Conservation (phyloP, 106 monocot species). For the Hemerocallis citrina region DNA sequence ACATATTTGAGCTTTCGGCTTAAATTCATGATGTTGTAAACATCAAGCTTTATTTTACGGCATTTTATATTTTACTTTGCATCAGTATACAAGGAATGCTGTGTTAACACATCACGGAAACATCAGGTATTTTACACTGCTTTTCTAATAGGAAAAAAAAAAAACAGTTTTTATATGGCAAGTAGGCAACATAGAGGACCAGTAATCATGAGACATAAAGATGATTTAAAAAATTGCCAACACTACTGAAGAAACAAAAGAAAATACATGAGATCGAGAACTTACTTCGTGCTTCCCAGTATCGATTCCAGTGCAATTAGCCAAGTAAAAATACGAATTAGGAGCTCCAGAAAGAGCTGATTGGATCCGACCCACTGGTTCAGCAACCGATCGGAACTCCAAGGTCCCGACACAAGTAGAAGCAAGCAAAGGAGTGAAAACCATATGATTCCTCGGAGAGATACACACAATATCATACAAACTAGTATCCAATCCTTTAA, state of each 20-base stretch:
- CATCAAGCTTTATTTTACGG: no score
- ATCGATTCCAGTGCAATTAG: slow-evolving; percentile 21
- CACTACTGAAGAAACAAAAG: background rate
- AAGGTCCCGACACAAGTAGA: slow-evolving; percentile 71
- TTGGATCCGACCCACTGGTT: slow-evolving; percentile 47
- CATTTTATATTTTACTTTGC: no score
- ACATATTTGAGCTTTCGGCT: no score
- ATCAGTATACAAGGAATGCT: no score
- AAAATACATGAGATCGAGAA: background rate
- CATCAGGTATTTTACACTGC: no score
- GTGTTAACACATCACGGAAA: no score
- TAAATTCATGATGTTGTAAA: no score
- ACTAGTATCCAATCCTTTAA: slow-evolving; percentile 47
- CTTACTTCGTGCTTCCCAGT: slow-evolving; percentile 22
- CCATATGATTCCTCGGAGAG: slow-evolving; percentile 76
- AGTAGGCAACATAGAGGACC: no score
- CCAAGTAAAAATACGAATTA: slow-evolving; percentile 27
- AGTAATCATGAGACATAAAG: no score
- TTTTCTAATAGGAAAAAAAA: no score
- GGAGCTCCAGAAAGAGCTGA: slow-evolving; percentile 12
- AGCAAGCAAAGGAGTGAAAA: slow-evolving; percentile 62
- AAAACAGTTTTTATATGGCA: no score
- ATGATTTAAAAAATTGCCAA: no score
- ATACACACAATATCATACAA: slow-evolving; percentile 57
- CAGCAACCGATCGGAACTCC: slow-evolving; percentile 61